These are phyloP conservation scores for Centrapalus pauciflorus DNA, from an alignment of 129 eudicot species.

Conservation along the genomic window DNA sequence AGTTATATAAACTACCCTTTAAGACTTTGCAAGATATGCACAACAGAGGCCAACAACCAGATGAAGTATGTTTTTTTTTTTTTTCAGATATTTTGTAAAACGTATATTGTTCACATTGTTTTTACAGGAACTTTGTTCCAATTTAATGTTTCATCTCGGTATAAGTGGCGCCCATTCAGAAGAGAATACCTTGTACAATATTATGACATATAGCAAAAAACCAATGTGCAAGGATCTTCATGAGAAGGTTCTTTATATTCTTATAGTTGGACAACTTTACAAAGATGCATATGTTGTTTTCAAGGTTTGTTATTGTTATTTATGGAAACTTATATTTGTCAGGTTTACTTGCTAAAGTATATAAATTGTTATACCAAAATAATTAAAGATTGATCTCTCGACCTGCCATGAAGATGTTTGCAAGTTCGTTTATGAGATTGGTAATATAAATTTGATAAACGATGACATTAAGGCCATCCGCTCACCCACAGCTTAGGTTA, in stretches of 20 bases:
- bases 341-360: not conserved
- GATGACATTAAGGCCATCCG: constrained; percentile 78
- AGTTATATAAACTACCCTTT: constrained; percentile 72
- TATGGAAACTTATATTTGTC: not conserved
- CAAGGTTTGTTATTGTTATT: constrained; percentile 45
- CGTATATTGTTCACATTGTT: too few species aligned
- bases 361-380: constrained; percentile 47
- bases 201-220: constrained; percentile 72
- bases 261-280: constrained; percentile 64
- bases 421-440: constrained; percentile 59
- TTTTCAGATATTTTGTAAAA: too few species aligned
- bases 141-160: constrained; percentile 68
- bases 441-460: constrained; percentile 75
- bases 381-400: constrained; percentile 52
- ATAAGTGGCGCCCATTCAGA: constrained; percentile 65
- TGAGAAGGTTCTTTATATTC: constrained; percentile 57
- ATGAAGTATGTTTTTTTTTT: constrained; percentile 69
- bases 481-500: constrained; percentile 65
- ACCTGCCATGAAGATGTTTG: constrained; percentile 69
- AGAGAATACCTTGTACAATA: constrained; percentile 73
- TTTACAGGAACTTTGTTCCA: constrained; percentile 58
- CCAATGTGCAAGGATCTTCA: constrained; percentile 65
- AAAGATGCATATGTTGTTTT: constrained; percentile 84
- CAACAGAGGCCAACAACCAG: constrained; percentile 71
- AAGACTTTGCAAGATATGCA: constrained; percentile 91